Evolutionary conservation across 2,329 filamentous ascomycete species (phyloP).

Genomic region (Aspergillus pseudotamarii): DNA sequence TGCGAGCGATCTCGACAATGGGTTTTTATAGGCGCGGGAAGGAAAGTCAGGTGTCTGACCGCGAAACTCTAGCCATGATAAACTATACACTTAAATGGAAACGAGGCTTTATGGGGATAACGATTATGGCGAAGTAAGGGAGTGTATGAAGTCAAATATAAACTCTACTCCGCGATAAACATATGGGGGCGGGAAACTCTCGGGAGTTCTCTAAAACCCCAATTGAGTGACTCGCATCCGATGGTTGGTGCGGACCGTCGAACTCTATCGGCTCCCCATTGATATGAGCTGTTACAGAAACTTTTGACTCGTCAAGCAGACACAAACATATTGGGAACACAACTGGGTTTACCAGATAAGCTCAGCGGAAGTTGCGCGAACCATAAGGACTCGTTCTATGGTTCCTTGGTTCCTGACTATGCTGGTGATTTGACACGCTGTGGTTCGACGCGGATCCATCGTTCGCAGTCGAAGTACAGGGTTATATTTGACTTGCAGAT

Average conservation of each 20-base stretch:
- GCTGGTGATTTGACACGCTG: neutral
- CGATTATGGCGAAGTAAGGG: neutral
- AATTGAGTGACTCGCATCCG: neutral
- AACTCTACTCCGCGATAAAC: neutral
- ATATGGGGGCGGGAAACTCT: neutral
- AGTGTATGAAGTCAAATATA: neutral
- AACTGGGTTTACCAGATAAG: neutral
- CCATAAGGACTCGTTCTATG: neutral
- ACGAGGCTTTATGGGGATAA: neutral
- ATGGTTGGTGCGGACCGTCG: neutral
- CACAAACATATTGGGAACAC: neutral
- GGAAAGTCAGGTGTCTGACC: neutral
- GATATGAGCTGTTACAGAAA: constrained; percentile 1
- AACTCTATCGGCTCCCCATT: neutral
- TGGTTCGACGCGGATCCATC: neutral
- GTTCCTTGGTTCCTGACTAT: constrained; percentile 1
- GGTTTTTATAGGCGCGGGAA: neutral
- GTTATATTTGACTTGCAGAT: neutral
- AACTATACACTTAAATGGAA: constrained; percentile 3
- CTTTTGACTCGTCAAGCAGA: neutral
- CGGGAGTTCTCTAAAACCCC: neutral
- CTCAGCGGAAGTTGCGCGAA: constrained; percentile 4
- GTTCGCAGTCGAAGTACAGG: neutral
- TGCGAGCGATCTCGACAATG: constrained; percentile 3
- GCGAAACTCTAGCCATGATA: constrained; percentile 4